Percentiles rank a stretch among this genome's conserved stretches.
Conservation (phyloP, 164 flowering plant species). For the Paratinospora sagittata region DNA sequence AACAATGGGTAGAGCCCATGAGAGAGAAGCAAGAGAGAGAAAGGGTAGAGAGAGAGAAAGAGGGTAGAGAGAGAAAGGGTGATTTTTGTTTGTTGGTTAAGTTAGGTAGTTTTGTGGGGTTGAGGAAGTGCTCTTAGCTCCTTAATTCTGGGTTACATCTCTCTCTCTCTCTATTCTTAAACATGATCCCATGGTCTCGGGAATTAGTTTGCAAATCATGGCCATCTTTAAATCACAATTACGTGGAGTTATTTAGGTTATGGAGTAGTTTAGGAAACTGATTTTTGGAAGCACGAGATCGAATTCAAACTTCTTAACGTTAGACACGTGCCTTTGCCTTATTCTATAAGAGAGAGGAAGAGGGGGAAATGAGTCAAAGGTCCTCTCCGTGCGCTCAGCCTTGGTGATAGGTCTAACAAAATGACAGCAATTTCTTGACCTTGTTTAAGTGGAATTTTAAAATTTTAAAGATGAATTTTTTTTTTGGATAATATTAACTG, state of each 20-base stretch:
- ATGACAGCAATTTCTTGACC: too few relatives aligned
- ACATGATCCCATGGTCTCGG: neutral
- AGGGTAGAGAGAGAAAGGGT: neutral
- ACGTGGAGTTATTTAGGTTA: too few relatives aligned
- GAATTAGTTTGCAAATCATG: neutral
- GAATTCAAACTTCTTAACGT: neutral
- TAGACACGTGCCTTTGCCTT: too few relatives aligned
- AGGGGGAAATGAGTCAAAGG: too few relatives aligned
- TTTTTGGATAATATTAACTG: too few relatives aligned
- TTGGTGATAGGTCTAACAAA: too few relatives aligned
- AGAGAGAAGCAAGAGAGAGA: constrained; percentile 1
- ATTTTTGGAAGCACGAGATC: too few relatives aligned
- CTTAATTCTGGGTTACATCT: constrained; percentile 3
- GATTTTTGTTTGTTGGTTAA: constrained; percentile 6
- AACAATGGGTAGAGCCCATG: constrained; percentile 19
- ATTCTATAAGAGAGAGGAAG: neutral
- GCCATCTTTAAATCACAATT: too few relatives aligned
- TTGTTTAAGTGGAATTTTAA: too few relatives aligned
- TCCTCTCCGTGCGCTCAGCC: too few relatives aligned
- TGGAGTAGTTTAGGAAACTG: too few relatives aligned
- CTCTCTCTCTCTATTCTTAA: neutral
- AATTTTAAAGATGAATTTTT: too few relatives aligned
- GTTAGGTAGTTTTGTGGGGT: constrained; percentile 7
- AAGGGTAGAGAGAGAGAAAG: constrained; percentile 3
- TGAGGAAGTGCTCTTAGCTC: neutral